Evolutionary conservation across 495 filamentous ascomycete species (phyloP), one percentile per base, ranked within the genome.

Genomic region (Xylaria sp.): DNA sequence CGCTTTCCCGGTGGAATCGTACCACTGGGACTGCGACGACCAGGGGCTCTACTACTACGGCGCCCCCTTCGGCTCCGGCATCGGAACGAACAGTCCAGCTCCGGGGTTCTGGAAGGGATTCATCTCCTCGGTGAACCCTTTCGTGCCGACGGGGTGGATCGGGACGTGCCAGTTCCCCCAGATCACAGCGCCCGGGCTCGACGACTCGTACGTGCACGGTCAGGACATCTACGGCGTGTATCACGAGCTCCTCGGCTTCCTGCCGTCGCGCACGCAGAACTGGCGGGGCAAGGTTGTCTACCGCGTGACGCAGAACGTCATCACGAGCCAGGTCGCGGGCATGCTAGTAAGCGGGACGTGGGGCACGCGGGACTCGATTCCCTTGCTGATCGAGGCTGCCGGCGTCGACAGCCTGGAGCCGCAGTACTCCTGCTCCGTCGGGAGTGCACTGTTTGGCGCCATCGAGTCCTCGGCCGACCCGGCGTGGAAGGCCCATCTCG

Each of bases 131-230:
- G 79, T 82, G 14, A 92, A 92, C 76, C 89, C 90, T 2, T 89
- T 89, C 72, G 70, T 74, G n/a, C 85, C 85, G 0, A 71, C 80
- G 3, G 89, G 89, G 9, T 91, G 88, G 79, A 80, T 85, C 37
- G 90, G 90, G 26, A 86, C 85, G 26, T 93, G 91, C 76, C 87
- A 91, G 67, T 92, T 92, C 77, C 91, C 90, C 5, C 91, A 93
- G 76, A 90, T 93, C 62, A 92, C 90, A 0, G 79, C 82, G 19
- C 85, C 74, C 6, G 90, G 91, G 0, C 81, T 93, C 14, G 84
- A 88, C 48, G 90, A 92, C 78, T 88, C 88, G 24, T 90, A 84
- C 81, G 84, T 87, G 71, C 91, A 93, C 81, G 91, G 91, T 43
- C 79, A 77, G 44, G 90, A 92, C 71, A 78, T 93, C 1, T 90